phyloP scores from a whole-genome alignment of 805 yeast genomes.

The Ogataea pilisensis region DNA sequence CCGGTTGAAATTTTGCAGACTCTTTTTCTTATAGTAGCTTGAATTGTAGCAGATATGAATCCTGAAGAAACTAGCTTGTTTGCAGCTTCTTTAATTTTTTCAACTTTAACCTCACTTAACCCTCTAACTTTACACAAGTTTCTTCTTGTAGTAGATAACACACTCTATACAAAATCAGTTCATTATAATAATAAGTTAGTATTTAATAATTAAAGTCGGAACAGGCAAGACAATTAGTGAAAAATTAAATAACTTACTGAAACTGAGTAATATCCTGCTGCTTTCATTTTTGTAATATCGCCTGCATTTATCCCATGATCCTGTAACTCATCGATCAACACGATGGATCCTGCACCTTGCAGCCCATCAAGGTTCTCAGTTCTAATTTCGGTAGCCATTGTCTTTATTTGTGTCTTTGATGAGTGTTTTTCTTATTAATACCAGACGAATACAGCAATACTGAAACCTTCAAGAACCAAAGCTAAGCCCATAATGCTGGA shows the following conservation, averaged over 20 bases:
- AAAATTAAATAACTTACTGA: conserved; percentile 42
- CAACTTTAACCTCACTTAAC: conserved; percentile 72
- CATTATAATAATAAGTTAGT: neutral
- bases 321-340: conserved; percentile 49
- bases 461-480: too few species aligned
- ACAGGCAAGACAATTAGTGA: neutral
- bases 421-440: too few species aligned
- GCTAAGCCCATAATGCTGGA: too few species aligned
- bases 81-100: conserved; percentile 71
- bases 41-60: conserved; percentile 69
- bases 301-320: conserved; percentile 66
- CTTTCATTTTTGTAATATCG: conserved; percentile 65
- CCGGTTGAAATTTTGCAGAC: conserved; percentile 70
- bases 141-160: conserved; percentile 58
- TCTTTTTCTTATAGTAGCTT: conserved; percentile 58
- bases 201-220: neutral
- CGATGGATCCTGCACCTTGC: conserved; percentile 25
- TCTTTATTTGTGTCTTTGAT: neutral
- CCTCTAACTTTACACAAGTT: conserved; percentile 65
- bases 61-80: conserved; percentile 61
- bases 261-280: conserved; percentile 65
- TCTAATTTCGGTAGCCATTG: neutral
- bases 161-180: conserved; percentile 32
- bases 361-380: conserved; percentile 17
- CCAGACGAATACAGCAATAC: too few species aligned